Evolutionary conservation across 2,329 filamentous ascomycete species (phyloP).

Genomic region (Ophiosphaerella herpotricha): DNA sequence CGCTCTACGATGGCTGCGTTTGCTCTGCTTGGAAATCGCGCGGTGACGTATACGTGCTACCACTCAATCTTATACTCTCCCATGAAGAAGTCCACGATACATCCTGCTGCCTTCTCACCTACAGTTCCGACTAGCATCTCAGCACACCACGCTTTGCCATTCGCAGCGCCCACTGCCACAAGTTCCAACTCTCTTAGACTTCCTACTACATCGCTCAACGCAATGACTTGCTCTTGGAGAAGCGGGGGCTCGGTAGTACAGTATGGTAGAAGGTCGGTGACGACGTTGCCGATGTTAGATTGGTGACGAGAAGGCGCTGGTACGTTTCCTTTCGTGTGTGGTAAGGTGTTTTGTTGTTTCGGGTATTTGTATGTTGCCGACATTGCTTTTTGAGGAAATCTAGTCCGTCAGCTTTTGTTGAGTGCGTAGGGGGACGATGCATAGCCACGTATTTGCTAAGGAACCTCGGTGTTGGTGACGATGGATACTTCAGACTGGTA

Average conservation of each 20-base stretch:
- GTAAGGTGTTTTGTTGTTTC: not conserved
- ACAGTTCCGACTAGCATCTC: slow-evolving; percentile 26
- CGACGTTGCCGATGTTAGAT: slow-evolving; percentile 8
- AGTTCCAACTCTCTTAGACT: slow-evolving; percentile 39
- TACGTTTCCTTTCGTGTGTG: not conserved
- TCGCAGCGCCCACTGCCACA: slow-evolving; percentile 27
- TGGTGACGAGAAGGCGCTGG: not conserved
- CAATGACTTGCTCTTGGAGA: slow-evolving; percentile 30
- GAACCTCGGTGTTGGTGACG: too few relatives aligned
- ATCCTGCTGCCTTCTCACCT: slow-evolving; percentile 20
- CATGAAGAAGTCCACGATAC: slow-evolving; percentile 38
- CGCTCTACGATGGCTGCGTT: not conserved
- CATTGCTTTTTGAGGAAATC: too few relatives aligned
- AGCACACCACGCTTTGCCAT: slow-evolving; percentile 15
- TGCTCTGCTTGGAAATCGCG: not conserved
- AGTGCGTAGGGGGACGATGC: not conserved
- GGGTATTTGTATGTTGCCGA: too few relatives aligned
- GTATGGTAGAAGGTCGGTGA: slow-evolving; percentile 32
- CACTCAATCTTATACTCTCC: slow-evolving; percentile 38
- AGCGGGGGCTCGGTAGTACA: slow-evolving; percentile 32
- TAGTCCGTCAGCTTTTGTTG: not conserved
- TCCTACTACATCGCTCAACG: slow-evolving; percentile 38
- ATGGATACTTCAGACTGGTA: too few relatives aligned
- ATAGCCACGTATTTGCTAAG: too few relatives aligned
- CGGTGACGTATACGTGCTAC: not conserved